Conservation (phyloP, 805 yeast genomes). For the Candida andamanensis region DNA sequence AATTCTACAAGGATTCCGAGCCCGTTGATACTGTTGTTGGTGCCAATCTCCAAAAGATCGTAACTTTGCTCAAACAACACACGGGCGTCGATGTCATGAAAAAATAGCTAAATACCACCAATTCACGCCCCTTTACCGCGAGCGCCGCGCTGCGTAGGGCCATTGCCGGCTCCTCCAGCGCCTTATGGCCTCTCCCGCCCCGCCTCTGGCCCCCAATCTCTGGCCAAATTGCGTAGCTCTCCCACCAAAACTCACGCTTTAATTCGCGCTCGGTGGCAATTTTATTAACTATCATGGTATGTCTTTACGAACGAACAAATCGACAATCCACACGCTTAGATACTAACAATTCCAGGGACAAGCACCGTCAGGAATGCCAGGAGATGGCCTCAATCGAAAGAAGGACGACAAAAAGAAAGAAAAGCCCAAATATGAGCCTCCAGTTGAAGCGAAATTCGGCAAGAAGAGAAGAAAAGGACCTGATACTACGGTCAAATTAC, state of each 20-base stretch:
- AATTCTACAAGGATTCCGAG: conserved; percentile 57
- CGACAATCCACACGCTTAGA: no score
- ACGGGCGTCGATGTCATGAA: conserved; percentile 21
- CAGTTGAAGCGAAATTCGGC: conserved; percentile 91
- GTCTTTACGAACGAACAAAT: no score
- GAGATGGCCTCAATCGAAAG: conserved; percentile 41
- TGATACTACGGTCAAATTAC: conserved; percentile 77
- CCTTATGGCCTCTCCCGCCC: no score
- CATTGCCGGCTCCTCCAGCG: no score
- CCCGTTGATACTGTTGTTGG: conserved; percentile 58
- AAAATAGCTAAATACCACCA: conserved; percentile 8
- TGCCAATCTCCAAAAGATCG: conserved; percentile 46
- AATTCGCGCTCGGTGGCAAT: no score
- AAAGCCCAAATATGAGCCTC: conserved; percentile 98
- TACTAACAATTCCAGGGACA: conserved; percentile 49
- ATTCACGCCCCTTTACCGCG: not conserved
- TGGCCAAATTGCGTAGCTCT: no score
- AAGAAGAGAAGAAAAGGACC: conserved; percentile 93
- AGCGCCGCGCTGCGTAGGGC: no score
- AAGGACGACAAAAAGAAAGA: conserved; percentile 65
- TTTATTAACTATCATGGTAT: no score
- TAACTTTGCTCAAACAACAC: conserved; percentile 22
- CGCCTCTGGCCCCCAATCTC: no score
- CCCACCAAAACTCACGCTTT: no score
- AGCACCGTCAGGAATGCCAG: conserved; percentile 52